Conservation (phyloP, 768 basidiomycete genomes). For the Cystofilobasidium macerans region DNA sequence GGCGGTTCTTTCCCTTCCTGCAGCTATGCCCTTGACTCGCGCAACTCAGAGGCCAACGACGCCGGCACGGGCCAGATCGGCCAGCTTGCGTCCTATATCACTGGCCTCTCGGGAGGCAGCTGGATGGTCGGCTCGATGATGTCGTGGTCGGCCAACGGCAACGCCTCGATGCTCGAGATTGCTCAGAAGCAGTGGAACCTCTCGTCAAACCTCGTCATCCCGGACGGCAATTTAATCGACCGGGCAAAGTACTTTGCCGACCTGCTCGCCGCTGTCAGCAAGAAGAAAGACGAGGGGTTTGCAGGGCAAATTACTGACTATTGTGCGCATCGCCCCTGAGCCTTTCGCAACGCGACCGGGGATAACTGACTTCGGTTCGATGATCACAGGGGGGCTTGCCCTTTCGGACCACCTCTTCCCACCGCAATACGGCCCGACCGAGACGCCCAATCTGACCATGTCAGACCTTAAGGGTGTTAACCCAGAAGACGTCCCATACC, state of each 20-base stretch:
- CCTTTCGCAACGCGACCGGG: background rate
- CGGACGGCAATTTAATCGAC: conserved; percentile 26
- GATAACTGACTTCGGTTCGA: conserved; percentile 35
- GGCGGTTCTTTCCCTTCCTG: too few species aligned
- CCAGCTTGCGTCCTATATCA: conserved; percentile 16
- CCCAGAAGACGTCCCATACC: conserved; percentile 31
- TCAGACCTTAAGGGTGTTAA: conserved; percentile 27
- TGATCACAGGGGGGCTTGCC: conserved; percentile 28
- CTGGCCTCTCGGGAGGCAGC: conserved; percentile 19
- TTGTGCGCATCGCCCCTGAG: too few species aligned
- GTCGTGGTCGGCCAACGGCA: conserved; percentile 37
- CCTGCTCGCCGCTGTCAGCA: conserved; percentile 32
- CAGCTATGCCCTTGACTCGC: conserved; percentile 11
- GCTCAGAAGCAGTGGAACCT: conserved; percentile 37
- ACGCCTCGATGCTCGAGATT: conserved; percentile 31
- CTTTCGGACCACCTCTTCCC: conserved; percentile 31
- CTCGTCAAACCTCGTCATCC: conserved; percentile 36
- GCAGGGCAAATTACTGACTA: conserved; percentile 32
- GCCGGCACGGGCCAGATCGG: conserved; percentile 10
- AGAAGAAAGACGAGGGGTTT: conserved; percentile 34
- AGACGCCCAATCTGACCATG: conserved; percentile 31
- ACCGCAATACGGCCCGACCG: conserved; percentile 31
- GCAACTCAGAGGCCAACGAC: conserved; percentile 10
- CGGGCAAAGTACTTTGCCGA: conserved; percentile 36
- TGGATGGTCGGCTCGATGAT: conserved; percentile 20